Percentiles rank a stretch among this genome's conserved stretches.
These are phyloP conservation scores for Fusarium temperatum DNA, from an alignment of 2,329 filamentous ascomycete genomes.

Conservation along the genomic window DNA sequence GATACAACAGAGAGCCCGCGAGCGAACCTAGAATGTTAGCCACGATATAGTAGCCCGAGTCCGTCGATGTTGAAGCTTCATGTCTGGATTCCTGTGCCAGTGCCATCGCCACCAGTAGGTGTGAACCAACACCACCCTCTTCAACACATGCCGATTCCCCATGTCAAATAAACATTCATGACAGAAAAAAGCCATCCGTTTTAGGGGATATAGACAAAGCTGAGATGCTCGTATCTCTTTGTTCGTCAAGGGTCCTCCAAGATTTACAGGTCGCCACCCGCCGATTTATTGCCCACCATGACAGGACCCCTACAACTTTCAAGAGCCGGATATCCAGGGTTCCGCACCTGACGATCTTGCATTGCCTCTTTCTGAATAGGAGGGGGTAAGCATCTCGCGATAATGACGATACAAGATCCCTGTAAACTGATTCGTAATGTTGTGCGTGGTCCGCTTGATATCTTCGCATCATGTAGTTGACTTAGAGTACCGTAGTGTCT, in stretches of 20 bases:
- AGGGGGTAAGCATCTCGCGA: background rate
- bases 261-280: slow-evolving; percentile 29
- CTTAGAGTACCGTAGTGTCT: background rate
- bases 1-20: background rate
- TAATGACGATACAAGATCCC: slow-evolving; percentile 12
- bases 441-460: background rate
- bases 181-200: background rate
- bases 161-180: background rate
- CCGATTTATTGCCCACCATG: slow-evolving; percentile 23
- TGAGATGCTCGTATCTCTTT: slow-evolving; percentile 15
- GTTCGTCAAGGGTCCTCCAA: slow-evolving; percentile 2
- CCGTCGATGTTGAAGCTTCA: slow-evolving; percentile 1
- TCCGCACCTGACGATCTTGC: slow-evolving; percentile 16
- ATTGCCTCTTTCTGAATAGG: slow-evolving; percentile 8
- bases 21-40: background rate
- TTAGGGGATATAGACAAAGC: slow-evolving; percentile 11
- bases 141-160: slow-evolving; percentile 16
- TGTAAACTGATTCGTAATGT: background rate
- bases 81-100: background rate
- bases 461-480: slow-evolving; percentile 14
- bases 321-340: slow-evolving; percentile 25
- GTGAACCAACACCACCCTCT: slow-evolving; percentile 5
- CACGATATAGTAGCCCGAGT: background rate
- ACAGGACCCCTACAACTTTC: slow-evolving; percentile 5
- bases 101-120: slow-evolving; percentile 1